A percentile compares a stretch with the other conserved stretches of the same genome.
Evolutionary conservation across 2,329 filamentous ascomycete genomes (phyloP).

Genomic region (Diatrype stigma): DNA sequence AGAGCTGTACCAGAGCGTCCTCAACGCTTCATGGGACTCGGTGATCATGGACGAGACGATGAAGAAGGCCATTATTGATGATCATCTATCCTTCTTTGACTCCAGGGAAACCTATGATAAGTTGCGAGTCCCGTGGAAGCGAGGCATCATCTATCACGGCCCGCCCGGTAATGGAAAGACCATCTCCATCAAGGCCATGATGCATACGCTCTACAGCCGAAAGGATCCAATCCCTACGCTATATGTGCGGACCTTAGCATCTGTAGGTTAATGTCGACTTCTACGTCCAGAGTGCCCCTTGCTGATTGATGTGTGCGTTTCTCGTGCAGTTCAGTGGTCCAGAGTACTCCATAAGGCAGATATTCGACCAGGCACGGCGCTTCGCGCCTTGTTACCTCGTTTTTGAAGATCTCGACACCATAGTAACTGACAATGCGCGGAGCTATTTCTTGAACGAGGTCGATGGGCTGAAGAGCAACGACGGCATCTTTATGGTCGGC

Average conservation of each 20-base stretch:
- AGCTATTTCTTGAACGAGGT: slow-evolving; percentile 72
- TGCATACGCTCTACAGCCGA: slow-evolving; percentile 56
- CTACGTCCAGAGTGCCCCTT: not conserved
- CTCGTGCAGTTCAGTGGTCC: slow-evolving; percentile 45
- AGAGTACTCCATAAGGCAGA: slow-evolving; percentile 47
- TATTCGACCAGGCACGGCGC: slow-evolving; percentile 57
- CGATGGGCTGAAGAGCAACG: slow-evolving; percentile 64
- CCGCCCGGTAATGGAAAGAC: slow-evolving; percentile 65
- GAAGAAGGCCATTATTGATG: slow-evolving; percentile 60
- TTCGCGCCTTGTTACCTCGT: slow-evolving; percentile 66
- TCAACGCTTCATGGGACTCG: slow-evolving; percentile 56
- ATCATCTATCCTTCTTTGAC: slow-evolving; percentile 63
- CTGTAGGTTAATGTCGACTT: slow-evolving; percentile 24
- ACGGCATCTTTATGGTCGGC: slow-evolving; percentile 67
- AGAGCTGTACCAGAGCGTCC: slow-evolving; percentile 54
- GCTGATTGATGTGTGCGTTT: not conserved
- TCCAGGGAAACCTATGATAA: slow-evolving; percentile 53
- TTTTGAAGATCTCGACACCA: slow-evolving; percentile 67
- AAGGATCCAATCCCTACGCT: slow-evolving; percentile 53
- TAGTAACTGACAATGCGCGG: slow-evolving; percentile 56
- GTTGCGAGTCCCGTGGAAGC: slow-evolving; percentile 66
- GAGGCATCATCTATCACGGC: slow-evolving; percentile 65
- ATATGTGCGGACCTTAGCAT: slow-evolving; percentile 51
- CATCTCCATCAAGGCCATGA: slow-evolving; percentile 66
- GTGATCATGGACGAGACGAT: slow-evolving; percentile 63